Evolutionary conservation across 805 yeast genomes (phyloP), one percentile per base, ranked within the genome.

Genomic region (Hanseniaspora taiwanica): DNA sequence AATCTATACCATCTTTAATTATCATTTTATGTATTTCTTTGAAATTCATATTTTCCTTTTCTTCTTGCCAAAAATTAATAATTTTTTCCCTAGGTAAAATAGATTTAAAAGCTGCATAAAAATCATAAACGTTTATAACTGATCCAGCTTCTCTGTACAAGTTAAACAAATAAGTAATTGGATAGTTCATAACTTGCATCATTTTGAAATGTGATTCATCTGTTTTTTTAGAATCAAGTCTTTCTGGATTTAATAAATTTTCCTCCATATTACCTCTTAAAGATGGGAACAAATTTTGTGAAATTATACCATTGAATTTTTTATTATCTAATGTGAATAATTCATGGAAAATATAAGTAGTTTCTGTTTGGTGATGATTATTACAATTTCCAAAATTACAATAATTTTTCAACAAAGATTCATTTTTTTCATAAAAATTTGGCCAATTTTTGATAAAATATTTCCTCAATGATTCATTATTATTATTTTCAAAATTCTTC

Each of bases 111-210:
- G 82, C 78, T 19, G 62, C 55, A 50, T 67, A 81, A 48, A 76
- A 76, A 48, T 81, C 93, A 58, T 66, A 77, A 40, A 79, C 67
- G 51, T 81, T 81, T 45, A 81, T 68, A 23, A 68, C 61, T 2
- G 76, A 65, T 19, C 82, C 81, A 0, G 95, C 87, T 49, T 86
- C 96, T 44, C 91, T 72, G 54, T 78, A 80, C 13, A 83, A 64
- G 37, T 73, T 70, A 59, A 74, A 86, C 40, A 86, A 54, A 37
- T 70, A 72, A 23, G 72, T 62, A 6, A 76, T 51, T 3, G 74
- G 60, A 1, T 86, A 86, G 17, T 69, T 72, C 36, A 71, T 48
- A 1, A 55, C 35, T 47, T 18, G 44, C 44, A 44, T 54, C 36
- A 18, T 44, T 38, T 36, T 40, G 50, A 25, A 40, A 40, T 9